Conservation (phyloP, 1,284 basidiomycete species). For the Apiotrichum montevideense region DNA sequence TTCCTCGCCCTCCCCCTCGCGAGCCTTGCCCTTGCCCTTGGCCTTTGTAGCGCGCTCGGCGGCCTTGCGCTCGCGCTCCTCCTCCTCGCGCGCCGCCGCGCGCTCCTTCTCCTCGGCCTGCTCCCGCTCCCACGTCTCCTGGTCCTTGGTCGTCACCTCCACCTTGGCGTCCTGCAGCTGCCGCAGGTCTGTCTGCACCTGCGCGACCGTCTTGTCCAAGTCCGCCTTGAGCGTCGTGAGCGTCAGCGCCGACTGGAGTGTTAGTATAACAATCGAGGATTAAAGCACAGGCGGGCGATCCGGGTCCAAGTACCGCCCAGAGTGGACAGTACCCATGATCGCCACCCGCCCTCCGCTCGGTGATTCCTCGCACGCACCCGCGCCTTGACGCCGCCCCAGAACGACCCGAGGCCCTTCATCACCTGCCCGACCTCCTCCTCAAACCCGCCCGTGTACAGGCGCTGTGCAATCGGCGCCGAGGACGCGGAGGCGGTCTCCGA, state of each 20-base stretch:
- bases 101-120: conserved; percentile 24
- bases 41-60: conserved; percentile 7
- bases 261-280: not conserved
- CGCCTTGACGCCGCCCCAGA: conserved; percentile 83
- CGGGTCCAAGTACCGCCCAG: not conserved
- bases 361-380: conserved; percentile 47
- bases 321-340: too few species aligned
- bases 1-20: conserved; percentile 7
- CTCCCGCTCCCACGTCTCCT: conserved; percentile 26
- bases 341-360: conserved; percentile 48
- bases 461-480: conserved; percentile 1
- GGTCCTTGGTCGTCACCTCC: conserved; percentile 38
- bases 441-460: conserved; percentile 44
- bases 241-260: conserved; percentile 62
- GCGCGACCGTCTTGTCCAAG: conserved; percentile 64
- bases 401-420: conserved; percentile 64
- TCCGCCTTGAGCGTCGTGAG: conserved; percentile 70
- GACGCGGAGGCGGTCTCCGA: not conserved
- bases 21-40: conserved; percentile 36
- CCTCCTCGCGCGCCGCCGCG: conserved; percentile 4
- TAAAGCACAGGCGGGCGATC: not conserved
- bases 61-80: conserved; percentile 22
- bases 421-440: conserved; percentile 83
- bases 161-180: conserved; percentile 41
- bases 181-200: conserved; percentile 73